Evolutionary conservation across 495 filamentous ascomycete species (phyloP).

Genomic region (Aspergillus haitiensis): DNA sequence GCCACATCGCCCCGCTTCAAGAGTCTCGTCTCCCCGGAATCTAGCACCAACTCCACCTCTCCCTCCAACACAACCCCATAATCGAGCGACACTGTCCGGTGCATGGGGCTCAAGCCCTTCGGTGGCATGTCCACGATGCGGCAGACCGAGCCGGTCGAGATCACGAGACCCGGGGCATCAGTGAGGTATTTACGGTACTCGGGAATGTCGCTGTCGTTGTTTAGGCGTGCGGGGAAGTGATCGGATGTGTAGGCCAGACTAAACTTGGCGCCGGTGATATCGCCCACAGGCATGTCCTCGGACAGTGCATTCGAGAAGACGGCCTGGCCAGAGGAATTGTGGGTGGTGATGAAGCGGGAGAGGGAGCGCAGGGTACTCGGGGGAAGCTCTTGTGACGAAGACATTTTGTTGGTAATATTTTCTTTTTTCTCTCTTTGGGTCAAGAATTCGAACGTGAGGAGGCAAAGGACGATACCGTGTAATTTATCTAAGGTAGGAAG

Average conservation of each 20-base stretch:
- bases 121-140: conserved; percentile 65
- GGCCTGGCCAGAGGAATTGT: conserved; percentile 33
- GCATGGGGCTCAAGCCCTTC: conserved; percentile 62
- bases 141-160: conserved; percentile 50
- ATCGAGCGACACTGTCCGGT: conserved; percentile 69
- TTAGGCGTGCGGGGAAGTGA: conserved; percentile 52
- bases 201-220: conserved; percentile 48
- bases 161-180: conserved; percentile 46
- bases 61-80: conserved; percentile 76
- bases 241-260: conserved; percentile 52
- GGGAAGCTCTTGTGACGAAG: conserved; percentile 22
- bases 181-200: conserved; percentile 38
- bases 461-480: background rate
- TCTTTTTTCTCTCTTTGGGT: background rate
- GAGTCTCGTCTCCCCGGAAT: conserved; percentile 59
- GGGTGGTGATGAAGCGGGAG: conserved; percentile 43
- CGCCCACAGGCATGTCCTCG: conserved; percentile 8
- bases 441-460: background rate
- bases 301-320: conserved; percentile 36
- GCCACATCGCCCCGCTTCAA: conserved; percentile 70
- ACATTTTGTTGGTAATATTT: conserved; percentile 13
- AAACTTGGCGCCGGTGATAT: conserved; percentile 24
- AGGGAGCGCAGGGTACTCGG: conserved; percentile 36
- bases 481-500: background rate
- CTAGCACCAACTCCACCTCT: conserved; percentile 69